A percentile compares a stretch with the other conserved stretches of the same genome.
Evolutionary conservation across 805 yeast genomes (phyloP).

Genomic region (Metschnikowia matae): DNA sequence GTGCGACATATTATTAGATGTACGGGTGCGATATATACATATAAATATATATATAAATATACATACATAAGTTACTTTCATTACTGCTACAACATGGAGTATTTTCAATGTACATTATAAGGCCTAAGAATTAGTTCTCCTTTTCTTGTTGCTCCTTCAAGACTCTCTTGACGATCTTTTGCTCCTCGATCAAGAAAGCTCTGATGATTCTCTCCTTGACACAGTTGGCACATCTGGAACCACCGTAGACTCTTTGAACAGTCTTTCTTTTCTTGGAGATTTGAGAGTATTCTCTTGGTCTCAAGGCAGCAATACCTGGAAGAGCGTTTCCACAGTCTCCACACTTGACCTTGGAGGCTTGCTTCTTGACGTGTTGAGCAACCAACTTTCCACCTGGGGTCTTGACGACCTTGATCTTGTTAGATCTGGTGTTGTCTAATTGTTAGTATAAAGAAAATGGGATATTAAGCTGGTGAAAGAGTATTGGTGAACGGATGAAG

Average conservation of each 20-base stretch:
- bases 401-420: constrained; percentile 99
- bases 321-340: constrained; percentile 83
- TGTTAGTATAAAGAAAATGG: constrained; percentile 29
- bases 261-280: constrained; percentile 96
- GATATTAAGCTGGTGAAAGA: neutral
- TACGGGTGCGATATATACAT: neutral
- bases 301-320: constrained; percentile 86
- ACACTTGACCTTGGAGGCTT: constrained; percentile 82
- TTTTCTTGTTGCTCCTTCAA: constrained; percentile 93
- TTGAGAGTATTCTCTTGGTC: constrained; percentile 97
- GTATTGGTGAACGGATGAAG: neutral
- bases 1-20: neutral
- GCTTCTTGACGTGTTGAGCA: constrained; percentile 96
- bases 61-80: too few relatives aligned
- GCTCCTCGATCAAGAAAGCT: constrained; percentile 99
- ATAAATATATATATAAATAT: too few relatives aligned
- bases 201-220: constrained; percentile 99
- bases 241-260: constrained; percentile 99
- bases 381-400: constrained; percentile 99
- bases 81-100: neutral
- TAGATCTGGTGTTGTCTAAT: constrained; percentile 97
- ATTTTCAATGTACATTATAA: constrained; percentile 15
- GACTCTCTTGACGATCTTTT: constrained; percentile 99
- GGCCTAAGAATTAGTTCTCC: constrained; percentile 43
- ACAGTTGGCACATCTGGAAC: constrained; percentile 96